Evolutionary conservation across 169 alveolate genomes (phyloP).

Genomic region (Cryptosporidium ubiquitum): DNA sequence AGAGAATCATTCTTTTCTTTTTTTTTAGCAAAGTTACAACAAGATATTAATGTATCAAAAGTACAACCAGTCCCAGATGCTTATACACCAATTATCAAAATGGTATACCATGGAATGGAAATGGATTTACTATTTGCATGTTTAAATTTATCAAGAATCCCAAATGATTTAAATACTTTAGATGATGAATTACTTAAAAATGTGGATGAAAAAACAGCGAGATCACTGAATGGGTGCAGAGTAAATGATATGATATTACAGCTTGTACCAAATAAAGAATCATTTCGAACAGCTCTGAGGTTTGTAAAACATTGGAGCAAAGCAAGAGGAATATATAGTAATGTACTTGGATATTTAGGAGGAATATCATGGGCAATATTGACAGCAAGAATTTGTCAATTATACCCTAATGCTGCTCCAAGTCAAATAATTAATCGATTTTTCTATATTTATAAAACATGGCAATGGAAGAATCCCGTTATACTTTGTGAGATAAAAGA

Average conservation of each 20-base stretch:
- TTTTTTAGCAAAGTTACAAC: constrained; percentile 88
- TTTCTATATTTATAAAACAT: constrained; percentile 90
- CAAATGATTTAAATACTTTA: constrained; percentile 79
- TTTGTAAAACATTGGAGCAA: constrained; percentile 98
- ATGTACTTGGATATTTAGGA: constrained; percentile 93
- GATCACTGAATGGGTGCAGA: constrained; percentile 92
- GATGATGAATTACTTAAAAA: constrained; percentile 85
- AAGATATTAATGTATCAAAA: constrained; percentile 90
- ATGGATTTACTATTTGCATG: constrained; percentile 97
- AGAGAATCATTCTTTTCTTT: constrained; percentile 93
- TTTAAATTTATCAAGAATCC: constrained; percentile 85
- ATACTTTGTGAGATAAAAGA: constrained; percentile 89
- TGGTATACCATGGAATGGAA: constrained; percentile 92
- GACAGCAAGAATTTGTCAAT: constrained; percentile 96
- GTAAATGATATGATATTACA: constrained; percentile 94
- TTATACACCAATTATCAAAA: constrained; percentile 96
- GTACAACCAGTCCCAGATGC: constrained; percentile 95
- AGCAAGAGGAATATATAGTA: constrained; percentile 96
- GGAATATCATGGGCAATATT: constrained; percentile 99
- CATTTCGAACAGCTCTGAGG: constrained; percentile 93
- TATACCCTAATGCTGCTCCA: constrained; percentile 93
- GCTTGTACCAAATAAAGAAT: constrained; percentile 92
- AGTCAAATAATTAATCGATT: constrained; percentile 92
- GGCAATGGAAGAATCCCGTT: constrained; percentile 92
- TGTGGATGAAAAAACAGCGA: constrained; percentile 89